These are phyloP conservation scores for Sugiyamaella neomexicana DNA, from an alignment of 1,139 yeast genomes.

Conservation along the genomic window DNA sequence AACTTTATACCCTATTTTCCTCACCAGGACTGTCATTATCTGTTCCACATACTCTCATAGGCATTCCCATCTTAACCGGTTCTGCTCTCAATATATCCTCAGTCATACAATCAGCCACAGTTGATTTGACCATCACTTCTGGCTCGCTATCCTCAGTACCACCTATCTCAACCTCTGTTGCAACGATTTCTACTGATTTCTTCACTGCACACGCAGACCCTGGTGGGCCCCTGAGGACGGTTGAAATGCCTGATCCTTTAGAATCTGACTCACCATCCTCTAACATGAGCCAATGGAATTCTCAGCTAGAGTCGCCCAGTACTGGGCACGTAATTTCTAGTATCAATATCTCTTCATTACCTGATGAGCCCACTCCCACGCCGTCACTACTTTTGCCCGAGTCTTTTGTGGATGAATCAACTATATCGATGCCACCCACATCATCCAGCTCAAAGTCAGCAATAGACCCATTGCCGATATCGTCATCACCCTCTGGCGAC, in stretches of 20 bases:
- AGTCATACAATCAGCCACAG: background rate
- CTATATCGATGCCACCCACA: no score
- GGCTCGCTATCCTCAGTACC: background rate
- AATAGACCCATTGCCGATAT: no score
- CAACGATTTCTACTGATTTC: no score
- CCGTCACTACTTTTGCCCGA: background rate
- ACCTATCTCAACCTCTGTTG: background rate
- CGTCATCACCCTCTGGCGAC: no score
- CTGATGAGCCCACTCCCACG: no score
- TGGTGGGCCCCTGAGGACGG: no score
- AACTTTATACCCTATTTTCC: constrained; percentile 9
- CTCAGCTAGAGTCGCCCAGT: no score
- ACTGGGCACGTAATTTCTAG: background rate
- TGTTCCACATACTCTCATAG: constrained; percentile 7
- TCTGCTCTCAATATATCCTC: background rate
- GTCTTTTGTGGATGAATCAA: background rate
- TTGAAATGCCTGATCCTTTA: no score
- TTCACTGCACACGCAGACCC: no score
- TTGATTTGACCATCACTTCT: background rate
- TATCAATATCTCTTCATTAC: background rate
- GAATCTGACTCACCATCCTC: no score
- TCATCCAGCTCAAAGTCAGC: no score
- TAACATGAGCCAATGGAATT: no score
- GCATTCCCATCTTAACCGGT: constrained; percentile 7
- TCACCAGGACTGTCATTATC: constrained; percentile 6